Evolutionary conservation across 176 grass and related monocot genomes (phyloP).

Genomic region (Ensete glaucum): DNA sequence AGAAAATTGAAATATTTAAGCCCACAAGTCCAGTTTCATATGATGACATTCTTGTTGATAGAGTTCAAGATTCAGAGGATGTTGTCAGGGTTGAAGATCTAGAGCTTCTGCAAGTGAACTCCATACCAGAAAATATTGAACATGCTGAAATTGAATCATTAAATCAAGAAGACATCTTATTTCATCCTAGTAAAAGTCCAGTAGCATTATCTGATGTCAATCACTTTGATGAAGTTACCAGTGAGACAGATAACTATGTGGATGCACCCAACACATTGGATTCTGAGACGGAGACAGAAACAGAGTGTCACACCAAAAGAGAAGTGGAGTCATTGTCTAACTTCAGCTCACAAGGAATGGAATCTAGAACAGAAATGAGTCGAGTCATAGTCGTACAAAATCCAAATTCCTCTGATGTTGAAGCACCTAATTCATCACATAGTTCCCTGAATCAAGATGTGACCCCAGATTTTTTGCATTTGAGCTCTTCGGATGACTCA

Average conservation of each 20-base stretch:
- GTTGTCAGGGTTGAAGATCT: conserved; percentile 47
- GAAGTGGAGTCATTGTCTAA: conserved; percentile 28
- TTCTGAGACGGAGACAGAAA: conserved; percentile 82
- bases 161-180: conserved; percentile 35
- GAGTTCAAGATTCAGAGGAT: conserved; percentile 29
- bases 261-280: conserved; percentile 90
- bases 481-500: conserved; percentile 31
- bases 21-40: conserved; percentile 53
- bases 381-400: conserved; percentile 3
- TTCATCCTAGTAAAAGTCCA: conserved; percentile 39
- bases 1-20: conserved; percentile 62
- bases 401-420: conserved; percentile 31
- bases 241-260: conserved; percentile 83
- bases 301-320: conserved; percentile 49
- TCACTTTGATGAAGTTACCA: conserved; percentile 52
- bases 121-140: conserved; percentile 21
- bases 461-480: conserved; percentile 35
- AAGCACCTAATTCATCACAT: conserved; percentile 20
- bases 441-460: conserved; percentile 16
- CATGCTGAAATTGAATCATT: conserved; percentile 23
- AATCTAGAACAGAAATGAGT: conserved; percentile 21
- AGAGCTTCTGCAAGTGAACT: conserved; percentile 25
- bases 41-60: conserved; percentile 79
- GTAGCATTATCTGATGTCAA: conserved; percentile 37
- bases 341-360: conserved; percentile 17